These are phyloP conservation scores for Vitis hybrid DNA, from an alignment of 177 flowering plant species.

Conservation along the genomic window DNA sequence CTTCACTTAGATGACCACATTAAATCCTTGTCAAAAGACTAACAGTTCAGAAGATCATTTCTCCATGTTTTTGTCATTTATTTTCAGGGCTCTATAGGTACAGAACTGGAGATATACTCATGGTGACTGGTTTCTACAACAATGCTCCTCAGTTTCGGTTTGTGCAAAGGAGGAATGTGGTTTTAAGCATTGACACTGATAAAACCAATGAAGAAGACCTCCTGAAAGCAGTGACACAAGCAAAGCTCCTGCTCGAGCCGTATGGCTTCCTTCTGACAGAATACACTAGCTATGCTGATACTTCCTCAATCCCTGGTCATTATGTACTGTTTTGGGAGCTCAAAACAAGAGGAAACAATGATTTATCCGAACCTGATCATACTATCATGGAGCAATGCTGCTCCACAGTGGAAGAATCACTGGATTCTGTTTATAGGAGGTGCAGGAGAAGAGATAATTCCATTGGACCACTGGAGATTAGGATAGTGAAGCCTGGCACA, in stretches of 20 bases:
- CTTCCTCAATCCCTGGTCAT: constrained; percentile 63
- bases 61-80: neutral
- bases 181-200: constrained; percentile 70
- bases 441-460: constrained; percentile 54
- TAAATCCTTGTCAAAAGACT: neutral
- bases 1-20: too few species aligned
- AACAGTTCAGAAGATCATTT: neutral
- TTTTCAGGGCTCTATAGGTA: constrained; percentile 64
- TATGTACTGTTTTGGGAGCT: constrained; percentile 75
- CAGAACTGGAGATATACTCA: constrained; percentile 70
- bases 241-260: constrained; percentile 41
- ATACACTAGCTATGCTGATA: constrained; percentile 73
- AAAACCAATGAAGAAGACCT: constrained; percentile 75
- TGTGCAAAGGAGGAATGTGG: constrained; percentile 54
- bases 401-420: constrained; percentile 48
- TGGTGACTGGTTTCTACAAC: constrained; percentile 76
- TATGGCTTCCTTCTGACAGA: constrained; percentile 49
- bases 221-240: constrained; percentile 45
- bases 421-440: constrained; percentile 55
- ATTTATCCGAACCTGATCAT: constrained; percentile 22
- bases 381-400: constrained; percentile 55
- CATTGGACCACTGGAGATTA: constrained; percentile 71
- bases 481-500: constrained; percentile 58
- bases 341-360: constrained; percentile 18
- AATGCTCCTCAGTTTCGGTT: constrained; percentile 69